A percentile compares a stretch with the other conserved stretches of the same genome.
phyloP scores from a whole-genome alignment of 116 monocot genomes.

The Phalaenopsis hybrid region DNA sequence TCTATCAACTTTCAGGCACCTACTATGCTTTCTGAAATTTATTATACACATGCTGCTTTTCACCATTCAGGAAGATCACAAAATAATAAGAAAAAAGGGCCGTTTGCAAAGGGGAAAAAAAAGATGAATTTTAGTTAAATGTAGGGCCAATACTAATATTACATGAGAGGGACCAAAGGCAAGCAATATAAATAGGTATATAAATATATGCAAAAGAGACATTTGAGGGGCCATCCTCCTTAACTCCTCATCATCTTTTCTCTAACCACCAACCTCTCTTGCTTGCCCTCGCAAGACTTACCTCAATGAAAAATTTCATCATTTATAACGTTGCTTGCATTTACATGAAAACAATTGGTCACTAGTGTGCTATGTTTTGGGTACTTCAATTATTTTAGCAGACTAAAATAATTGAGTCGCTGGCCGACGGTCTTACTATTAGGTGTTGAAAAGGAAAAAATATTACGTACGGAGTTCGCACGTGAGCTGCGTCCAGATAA shows the following conservation, averaged over 20 bases:
- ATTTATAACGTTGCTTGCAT: too few species aligned
- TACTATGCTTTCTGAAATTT: not conserved
- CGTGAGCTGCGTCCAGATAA: too few species aligned
- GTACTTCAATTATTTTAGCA: too few species aligned
- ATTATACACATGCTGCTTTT: not conserved
- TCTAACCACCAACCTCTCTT: not conserved
- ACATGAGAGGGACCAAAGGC: not conserved
- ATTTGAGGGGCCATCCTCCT: conserved; percentile 2
- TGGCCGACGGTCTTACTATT: too few species aligned
- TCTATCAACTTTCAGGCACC: not conserved
- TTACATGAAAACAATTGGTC: too few species aligned
- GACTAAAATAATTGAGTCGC: too few species aligned
- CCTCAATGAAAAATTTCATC: not conserved
- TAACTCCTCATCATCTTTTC: conserved; percentile 1
- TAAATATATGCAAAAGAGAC: not conserved
- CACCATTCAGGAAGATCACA: not conserved
- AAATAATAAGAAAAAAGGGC: not conserved
- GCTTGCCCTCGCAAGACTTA: not conserved
- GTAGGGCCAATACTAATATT: not conserved
- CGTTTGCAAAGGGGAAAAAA: not conserved
- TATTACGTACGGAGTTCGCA: too few species aligned
- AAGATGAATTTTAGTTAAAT: not conserved
- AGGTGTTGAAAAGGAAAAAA: too few species aligned
- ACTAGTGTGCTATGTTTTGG: too few species aligned
- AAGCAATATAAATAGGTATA: not conserved